These are phyloP conservation scores for Diaporthe helianthi DNA, from an alignment of 2,329 filamentous ascomycete species.

Conservation along the genomic window DNA sequence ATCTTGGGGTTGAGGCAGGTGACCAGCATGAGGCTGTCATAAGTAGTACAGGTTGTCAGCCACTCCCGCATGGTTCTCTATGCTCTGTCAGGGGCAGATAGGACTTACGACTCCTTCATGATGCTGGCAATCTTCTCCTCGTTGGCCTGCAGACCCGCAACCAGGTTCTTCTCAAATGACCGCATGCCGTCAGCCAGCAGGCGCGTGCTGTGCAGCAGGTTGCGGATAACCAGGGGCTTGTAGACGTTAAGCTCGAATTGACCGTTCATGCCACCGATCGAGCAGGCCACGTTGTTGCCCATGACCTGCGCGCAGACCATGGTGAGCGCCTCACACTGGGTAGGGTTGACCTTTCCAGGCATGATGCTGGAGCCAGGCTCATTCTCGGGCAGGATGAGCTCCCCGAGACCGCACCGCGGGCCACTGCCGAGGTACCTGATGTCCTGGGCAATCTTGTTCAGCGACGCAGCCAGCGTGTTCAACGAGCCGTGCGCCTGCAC, in stretches of 20 bases:
- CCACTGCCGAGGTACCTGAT: conserved; percentile 96
- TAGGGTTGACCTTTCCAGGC: conserved; percentile 99
- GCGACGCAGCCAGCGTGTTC: conserved; percentile 88
- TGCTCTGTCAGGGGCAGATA: not conserved
- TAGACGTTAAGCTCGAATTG: conserved; percentile 99
- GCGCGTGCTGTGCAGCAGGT: conserved; percentile 89
- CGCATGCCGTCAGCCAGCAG: conserved; percentile 91
- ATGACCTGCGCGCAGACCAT: conserved; percentile 99
- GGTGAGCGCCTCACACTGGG: conserved; percentile 95
- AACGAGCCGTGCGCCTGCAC: conserved; percentile 93
- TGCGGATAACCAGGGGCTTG: conserved; percentile 95
- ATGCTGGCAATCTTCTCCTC: conserved; percentile 90
- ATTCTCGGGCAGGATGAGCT: conserved; percentile 94
- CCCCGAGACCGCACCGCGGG: conserved; percentile 92
- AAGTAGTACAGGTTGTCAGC: conserved; percentile 33
- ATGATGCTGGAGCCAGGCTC: conserved; percentile 98
- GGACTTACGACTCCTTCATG: conserved; percentile 87
- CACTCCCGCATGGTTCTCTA: not conserved
- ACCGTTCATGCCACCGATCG: conserved; percentile 94
- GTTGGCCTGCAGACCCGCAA: conserved; percentile 87
- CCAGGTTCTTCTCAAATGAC: conserved; percentile 93
- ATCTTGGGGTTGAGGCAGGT: conserved; percentile 98
- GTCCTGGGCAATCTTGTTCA: conserved; percentile 98
- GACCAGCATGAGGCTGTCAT: conserved; percentile 90
- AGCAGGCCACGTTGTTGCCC: conserved; percentile 93